Conservation (phyloP, 78 protist genomes). For the slime mould (Dictyostelium discoideum) region DNA sequence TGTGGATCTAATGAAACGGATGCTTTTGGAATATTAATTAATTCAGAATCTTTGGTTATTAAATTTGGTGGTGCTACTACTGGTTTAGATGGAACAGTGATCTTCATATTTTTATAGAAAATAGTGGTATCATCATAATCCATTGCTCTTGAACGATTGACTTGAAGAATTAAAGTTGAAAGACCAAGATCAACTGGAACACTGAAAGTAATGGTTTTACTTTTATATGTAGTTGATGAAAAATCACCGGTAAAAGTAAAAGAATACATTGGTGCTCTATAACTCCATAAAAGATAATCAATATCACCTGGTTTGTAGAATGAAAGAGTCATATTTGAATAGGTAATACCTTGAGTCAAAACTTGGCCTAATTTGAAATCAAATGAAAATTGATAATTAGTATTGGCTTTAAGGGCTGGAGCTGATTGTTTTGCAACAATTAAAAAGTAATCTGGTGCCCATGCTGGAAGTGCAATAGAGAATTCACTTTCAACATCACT, state of each 20-base stretch:
- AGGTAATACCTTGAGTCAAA: background rate
- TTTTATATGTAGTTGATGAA: background rate
- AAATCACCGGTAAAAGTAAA: slow-evolving; percentile 3
- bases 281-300: background rate
- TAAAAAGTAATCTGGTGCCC: background rate
- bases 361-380: slow-evolving; percentile 1
- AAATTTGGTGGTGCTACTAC: background rate
- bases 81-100: background rate
- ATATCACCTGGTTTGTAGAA: background rate
- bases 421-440: background rate
- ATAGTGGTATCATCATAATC: background rate
- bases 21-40: slow-evolving; percentile 17
- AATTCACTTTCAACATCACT: background rate
- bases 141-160: background rate
- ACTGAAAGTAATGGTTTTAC: background rate
- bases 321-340: background rate
- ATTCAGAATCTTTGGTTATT: slow-evolving; percentile 6
- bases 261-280: background rate
- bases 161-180: background rate
- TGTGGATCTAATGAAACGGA: background rate
- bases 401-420: background rate
- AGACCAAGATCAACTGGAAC: background rate
- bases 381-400: background rate
- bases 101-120: background rate
- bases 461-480: background rate